A percentile compares a stretch with the other conserved stretches of the same genome.
Evolutionary conservation across 2,329 filamentous ascomycete genomes (phyloP).

Genomic region (Clarireedia hainanense): DNA sequence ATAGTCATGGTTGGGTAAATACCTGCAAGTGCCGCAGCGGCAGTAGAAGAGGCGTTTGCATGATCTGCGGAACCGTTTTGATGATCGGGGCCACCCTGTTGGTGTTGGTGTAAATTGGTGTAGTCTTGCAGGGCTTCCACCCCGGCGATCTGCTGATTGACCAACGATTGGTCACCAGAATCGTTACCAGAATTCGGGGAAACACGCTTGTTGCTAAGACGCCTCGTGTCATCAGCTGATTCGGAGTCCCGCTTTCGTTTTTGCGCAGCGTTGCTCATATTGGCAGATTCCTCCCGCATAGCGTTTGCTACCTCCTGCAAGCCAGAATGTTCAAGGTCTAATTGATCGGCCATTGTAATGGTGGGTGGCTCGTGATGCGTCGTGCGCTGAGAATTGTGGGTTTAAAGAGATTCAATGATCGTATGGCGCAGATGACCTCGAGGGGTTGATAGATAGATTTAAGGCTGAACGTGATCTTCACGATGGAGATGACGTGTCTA

Average conservation of each 20-base stretch:
- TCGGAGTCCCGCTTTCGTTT: conserved; percentile 31
- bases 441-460: conserved; percentile 27
- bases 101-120: conserved; percentile 37
- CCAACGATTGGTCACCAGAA: conserved; percentile 14
- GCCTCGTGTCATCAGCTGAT: conserved; percentile 30
- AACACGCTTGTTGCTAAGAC: conserved; percentile 28
- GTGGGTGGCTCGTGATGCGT: conserved; percentile 17
- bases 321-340: conserved; percentile 30
- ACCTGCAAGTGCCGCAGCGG: conserved; percentile 40
- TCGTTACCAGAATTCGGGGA: conserved; percentile 26
- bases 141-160: conserved; percentile 22
- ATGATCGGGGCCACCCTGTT: conserved; percentile 36
- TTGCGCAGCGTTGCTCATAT: conserved; percentile 19
- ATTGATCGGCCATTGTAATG: conserved; percentile 27
- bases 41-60: conserved; percentile 43
- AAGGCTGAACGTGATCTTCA: conserved; percentile 24
- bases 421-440: conserved; percentile 28
- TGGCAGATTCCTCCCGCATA: conserved; percentile 27
- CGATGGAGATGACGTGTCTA: conserved; percentile 28
- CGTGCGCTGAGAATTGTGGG: conserved; percentile 26
- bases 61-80: conserved; percentile 45
- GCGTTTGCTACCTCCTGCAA: conserved; percentile 31
- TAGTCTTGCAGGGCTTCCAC: conserved; percentile 30
- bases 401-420: conserved; percentile 6
- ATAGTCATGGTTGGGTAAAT: conserved; percentile 46